Conservation (phyloP, 139 green algal genomes). For the Nannochloris sp. region DNA sequence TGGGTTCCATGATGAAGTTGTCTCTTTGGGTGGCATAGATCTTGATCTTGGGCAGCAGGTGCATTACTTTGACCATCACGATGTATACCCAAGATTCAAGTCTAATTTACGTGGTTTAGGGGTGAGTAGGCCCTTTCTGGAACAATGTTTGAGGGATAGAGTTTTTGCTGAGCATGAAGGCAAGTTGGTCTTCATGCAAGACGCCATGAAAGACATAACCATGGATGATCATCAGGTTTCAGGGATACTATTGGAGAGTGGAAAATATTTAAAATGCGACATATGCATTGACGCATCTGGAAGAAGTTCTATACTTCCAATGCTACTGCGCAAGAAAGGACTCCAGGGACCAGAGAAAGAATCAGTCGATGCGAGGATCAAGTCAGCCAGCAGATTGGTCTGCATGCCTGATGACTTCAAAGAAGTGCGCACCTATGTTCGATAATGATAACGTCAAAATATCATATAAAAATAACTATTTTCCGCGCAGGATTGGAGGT, state of each 20-base stretch:
- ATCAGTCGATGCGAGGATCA: constrained; percentile 6
- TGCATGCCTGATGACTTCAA: constrained; percentile 1
- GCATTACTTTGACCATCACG: constrained; percentile 8
- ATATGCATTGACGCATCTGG: constrained; percentile 4
- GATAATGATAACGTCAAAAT: too few relatives aligned
- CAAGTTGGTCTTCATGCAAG: neutral
- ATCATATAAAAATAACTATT: too few relatives aligned
- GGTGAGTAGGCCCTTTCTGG: constrained; percentile 8
- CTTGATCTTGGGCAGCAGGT: constrained; percentile 4
- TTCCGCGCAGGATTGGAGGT: neutral
- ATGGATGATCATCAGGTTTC: neutral
- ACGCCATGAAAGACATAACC: neutral
- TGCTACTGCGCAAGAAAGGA: neutral
- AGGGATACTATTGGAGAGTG: neutral
- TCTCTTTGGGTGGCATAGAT: neutral
- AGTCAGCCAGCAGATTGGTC: neutral
- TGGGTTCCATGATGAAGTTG: constrained; percentile 11
- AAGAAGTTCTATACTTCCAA: neutral
- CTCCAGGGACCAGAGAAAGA: neutral
- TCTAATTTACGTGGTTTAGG: constrained; percentile 7
- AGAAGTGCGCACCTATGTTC: neutral
- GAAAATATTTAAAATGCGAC: neutral
- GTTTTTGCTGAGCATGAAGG: neutral
- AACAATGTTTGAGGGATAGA: constrained; percentile 3
- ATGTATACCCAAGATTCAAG: neutral